Conservation (phyloP, 78 protist species). For the Dictyostelium capitatum region DNA sequence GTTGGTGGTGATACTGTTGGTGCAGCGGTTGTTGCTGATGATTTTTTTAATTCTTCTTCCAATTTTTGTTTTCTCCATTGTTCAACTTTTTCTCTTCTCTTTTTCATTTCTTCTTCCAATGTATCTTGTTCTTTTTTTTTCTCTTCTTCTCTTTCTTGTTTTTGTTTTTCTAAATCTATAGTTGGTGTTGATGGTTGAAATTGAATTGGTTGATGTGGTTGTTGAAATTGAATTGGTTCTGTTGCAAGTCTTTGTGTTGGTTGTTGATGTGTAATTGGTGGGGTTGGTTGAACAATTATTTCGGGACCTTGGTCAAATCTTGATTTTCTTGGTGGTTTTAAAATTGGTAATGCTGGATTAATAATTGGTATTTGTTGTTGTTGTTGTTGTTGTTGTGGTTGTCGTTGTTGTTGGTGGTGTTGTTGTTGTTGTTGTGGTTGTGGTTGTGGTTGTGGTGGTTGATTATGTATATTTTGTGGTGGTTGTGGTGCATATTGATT, state of each 20-base stretch:
- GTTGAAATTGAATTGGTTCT: conserved; percentile 14
- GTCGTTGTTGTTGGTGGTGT: not conserved
- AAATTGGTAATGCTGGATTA: not conserved
- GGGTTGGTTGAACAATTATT: not conserved
- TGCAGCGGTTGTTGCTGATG: not conserved
- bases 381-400: not conserved
- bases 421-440: not conserved
- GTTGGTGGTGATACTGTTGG: not conserved
- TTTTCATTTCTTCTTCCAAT: conserved; percentile 70
- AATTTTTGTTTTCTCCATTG: conserved; percentile 75
- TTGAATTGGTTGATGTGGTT: conserved; percentile 10
- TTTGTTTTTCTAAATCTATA: conserved; percentile 32
- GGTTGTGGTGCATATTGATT: not conserved
- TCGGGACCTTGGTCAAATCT: conserved; percentile 21
- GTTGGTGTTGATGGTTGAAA: conserved; percentile 24
- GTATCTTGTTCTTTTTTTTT: conserved; percentile 24
- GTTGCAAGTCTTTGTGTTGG: not conserved
- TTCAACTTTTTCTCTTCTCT: conserved; percentile 80
- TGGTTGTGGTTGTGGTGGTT: not conserved
- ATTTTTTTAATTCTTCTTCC: conserved; percentile 21
- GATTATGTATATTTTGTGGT: not conserved
- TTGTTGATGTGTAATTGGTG: conserved; percentile 4
- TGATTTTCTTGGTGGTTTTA: not conserved
- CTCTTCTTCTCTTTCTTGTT: conserved; percentile 62
- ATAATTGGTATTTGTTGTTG: not conserved